Conservation (phyloP, 352 stramenopile species). For the Pythium scleroteichum region DNA sequence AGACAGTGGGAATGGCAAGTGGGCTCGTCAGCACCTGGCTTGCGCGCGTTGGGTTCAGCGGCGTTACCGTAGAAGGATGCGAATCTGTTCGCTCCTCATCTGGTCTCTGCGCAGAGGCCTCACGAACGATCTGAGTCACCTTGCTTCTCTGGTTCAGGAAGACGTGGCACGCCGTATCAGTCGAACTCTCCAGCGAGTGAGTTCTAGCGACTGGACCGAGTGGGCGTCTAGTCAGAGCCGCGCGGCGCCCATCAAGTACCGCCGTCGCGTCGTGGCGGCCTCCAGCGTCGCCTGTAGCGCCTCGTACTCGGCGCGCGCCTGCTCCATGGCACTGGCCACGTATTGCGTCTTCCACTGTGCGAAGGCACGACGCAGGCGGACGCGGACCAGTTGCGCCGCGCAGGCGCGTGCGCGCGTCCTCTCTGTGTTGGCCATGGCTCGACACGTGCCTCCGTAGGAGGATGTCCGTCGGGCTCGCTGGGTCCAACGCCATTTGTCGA, state of each 20-base stretch:
- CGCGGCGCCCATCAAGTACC: conserved; percentile 31
- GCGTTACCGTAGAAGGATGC: background rate
- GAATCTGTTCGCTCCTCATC: too few relatives aligned
- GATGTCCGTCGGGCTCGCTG: background rate
- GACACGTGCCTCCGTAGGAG: background rate
- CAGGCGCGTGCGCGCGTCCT: conserved; percentile 25
- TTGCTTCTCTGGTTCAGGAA: too few relatives aligned
- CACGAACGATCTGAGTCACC: too few relatives aligned
- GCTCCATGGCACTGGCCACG: conserved; percentile 38
- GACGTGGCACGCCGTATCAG: too few relatives aligned
- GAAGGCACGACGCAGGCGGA: conserved; percentile 38
- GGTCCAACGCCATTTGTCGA: conserved; percentile 21
- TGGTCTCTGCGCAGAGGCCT: too few relatives aligned
- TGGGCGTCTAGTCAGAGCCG: too few relatives aligned
- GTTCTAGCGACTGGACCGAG: too few relatives aligned
- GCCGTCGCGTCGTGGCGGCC: conserved; percentile 40
- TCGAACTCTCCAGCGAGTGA: too few relatives aligned
- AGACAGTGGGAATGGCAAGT: background rate
- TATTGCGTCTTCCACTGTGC: conserved; percentile 52
- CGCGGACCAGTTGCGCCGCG: conserved; percentile 21
- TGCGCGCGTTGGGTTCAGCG: conserved; percentile 6
- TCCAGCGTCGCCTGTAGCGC: conserved; percentile 48
- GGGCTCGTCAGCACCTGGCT: background rate
- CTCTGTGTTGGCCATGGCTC: conserved; percentile 7
- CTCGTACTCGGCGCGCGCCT: conserved; percentile 43